Base-by-base conservation (phyloP, 805 yeast genomes). In the Millerozyma acaciae region DNA sequence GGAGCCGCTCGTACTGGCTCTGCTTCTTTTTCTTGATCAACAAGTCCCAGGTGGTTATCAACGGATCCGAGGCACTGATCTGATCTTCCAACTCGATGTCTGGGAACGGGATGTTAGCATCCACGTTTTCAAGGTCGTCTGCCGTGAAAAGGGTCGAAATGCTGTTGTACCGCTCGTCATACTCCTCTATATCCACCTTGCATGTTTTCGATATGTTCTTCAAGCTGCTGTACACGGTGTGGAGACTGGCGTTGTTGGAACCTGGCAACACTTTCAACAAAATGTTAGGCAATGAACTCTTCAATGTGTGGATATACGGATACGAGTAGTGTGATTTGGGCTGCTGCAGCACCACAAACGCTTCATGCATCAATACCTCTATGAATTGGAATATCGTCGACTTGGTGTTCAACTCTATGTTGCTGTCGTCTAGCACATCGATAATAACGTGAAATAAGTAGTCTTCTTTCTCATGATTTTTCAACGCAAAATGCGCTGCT, bases 381-480 rank as follows among this genome's bases (percentile, higher is more conserved):
- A 86, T 51, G 45, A 84, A 79, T 50, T 77, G 84, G 38, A 85
- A 68, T 6, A 84, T 68, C 41, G 80, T 84, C 26, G 84, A 66
- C 38, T 84, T 68, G 25, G 71, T 60, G 48, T 84, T 83, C 28
- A 84, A 46, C 59, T 77, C 78, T 10, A 73, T 60, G 17, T 51
- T 51, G 5, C 49, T 39, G 40, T 66, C 70, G 18, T 68, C 70
- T 14, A 80, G 58, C 26, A 76, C 76, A 37, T 79, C 89, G 26
- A 80, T 51, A 14, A 84, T 73, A 37, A 82, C 75, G 5, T 83
- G 76, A 48, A 78, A 78, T 40, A 84, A 62, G 51, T 82, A 87
- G 43, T 81, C 90, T 37, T 73, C 76, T 17, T 75, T 65, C 13
- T 76, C 88, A 22, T 62, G 50, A 47, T 80, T 66, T 40, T 71